Percentiles rank a stretch among this genome's conserved stretches.
Evolutionary conservation across 257 asterid genomes (phyloP).

Genomic region (Jasminum sambac): DNA sequence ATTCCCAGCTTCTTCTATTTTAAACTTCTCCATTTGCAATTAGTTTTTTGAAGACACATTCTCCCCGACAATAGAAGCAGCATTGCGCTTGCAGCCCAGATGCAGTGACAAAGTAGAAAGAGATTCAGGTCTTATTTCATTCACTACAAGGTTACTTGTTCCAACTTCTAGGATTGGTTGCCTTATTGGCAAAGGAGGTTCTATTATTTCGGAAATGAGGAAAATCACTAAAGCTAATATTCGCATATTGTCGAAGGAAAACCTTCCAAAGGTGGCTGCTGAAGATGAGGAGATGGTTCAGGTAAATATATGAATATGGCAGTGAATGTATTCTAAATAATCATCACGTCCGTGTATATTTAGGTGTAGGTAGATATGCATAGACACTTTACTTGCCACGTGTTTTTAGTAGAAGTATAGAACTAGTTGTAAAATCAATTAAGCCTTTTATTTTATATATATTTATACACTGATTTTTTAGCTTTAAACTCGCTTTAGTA

Average conservation of each 20-base stretch:
- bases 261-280: constrained; percentile 89
- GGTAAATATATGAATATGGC: constrained; percentile 40
- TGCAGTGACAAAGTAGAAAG: constrained; percentile 94
- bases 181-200: constrained; percentile 97
- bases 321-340: background rate
- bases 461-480: background rate
- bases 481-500: background rate
- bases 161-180: constrained; percentile 87
- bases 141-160: constrained; percentile 78
- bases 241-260: constrained; percentile 83
- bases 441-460: background rate
- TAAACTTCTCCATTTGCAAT: constrained; percentile 2
- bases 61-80: constrained; percentile 90
- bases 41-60: constrained; percentile 77
- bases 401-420: background rate
- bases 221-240: constrained; percentile 84
- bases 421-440: background rate
- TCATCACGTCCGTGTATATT: background rate
- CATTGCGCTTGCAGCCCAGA: constrained; percentile 85
- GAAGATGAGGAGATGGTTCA: constrained; percentile 96
- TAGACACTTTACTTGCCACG: background rate
- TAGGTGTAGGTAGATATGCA: background rate
- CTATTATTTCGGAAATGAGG: constrained; percentile 92
- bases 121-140: constrained; percentile 87
- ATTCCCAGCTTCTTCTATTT: constrained; percentile 19